Evolutionary conservation across 768 basidiomycete genomes (phyloP), one percentile per base, ranked within the genome.

Genomic region (Boletus rubescentipes): DNA sequence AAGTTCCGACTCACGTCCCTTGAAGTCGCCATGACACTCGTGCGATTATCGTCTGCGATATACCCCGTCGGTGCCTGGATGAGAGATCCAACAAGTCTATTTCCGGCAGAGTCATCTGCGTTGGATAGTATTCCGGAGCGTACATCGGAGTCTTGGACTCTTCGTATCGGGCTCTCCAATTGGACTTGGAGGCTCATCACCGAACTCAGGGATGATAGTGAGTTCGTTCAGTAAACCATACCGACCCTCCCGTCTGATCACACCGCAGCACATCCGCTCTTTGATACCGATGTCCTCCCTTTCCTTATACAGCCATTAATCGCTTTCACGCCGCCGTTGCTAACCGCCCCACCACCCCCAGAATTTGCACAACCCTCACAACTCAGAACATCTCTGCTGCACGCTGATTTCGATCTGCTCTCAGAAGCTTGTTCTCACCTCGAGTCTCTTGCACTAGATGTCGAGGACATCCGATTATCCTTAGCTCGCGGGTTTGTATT

Each of bases 171-270:
- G 9, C 73, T 92, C 29, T 83, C 86, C 3, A 81, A 78, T 41
- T 93, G 91, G 91, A 79, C 83, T 38, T 92, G 90, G 89, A 78
- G 85, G 60, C 78, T 82, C 3, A 80, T 91, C n/a, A 77, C 81
- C 7, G 87, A 87, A 62, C 78, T 91, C 42, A 83, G 82, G 66
- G 85, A 89, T 46, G 87, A 90, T 61, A 77, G 88, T 87, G 57
- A 72, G 67, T 52, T 46, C 76, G 59, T 53, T 26, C 35, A 46
- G 11, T 45, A 8, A 15, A 35, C 35, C 20, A 35, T 14, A 9
- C 12, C 8, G 16, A 30, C 18, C 32, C 40, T 43, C 38, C 3
- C 11, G 31, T 41, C 48, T 61, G 42, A 65, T 29, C 21, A 2
- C 21, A 50, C 20, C 50, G 45, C 61, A 85, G 84, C 79, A 45